A percentile compares a stretch with the other conserved stretches of the same genome.
Conservation (phyloP, 345 rosid genomes). For the Aethionema arabicum region DNA sequence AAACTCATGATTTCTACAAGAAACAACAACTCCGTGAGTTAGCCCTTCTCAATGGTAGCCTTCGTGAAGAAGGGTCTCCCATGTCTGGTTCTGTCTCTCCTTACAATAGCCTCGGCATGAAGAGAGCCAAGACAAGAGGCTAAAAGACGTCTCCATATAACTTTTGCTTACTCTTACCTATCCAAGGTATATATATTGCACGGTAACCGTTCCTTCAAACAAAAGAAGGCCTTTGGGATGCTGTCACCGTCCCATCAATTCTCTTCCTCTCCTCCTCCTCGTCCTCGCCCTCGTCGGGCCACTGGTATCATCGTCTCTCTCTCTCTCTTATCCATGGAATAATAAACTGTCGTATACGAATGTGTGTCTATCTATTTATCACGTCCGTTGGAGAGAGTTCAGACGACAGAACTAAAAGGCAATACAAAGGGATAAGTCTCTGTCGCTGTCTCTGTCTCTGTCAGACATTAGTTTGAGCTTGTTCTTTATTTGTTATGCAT, state of each 20-base stretch:
- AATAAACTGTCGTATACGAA: conserved; percentile 25
- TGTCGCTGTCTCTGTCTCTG: conserved; percentile 27
- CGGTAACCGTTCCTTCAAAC: conserved; percentile 29
- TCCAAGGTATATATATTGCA: conserved; percentile 33
- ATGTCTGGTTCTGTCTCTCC: conserved; percentile 96
- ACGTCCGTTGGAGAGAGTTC: conserved; percentile 24
- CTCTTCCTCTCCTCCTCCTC: not conserved
- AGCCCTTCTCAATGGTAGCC: conserved; percentile 93
- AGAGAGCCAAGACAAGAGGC: conserved; percentile 97
- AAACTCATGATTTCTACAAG: conserved; percentile 92
- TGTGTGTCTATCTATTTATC: conserved; percentile 31
- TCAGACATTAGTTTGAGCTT: conserved; percentile 31
- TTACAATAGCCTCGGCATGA: conserved; percentile 92
- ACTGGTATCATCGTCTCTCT: conserved; percentile 24
- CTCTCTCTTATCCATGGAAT: conserved; percentile 36
- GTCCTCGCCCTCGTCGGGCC: conserved; percentile 25
- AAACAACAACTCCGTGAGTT: conserved; percentile 96
- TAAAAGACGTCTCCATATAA: conserved; percentile 29
- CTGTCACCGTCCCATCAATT: conserved; percentile 28
- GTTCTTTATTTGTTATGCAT: conserved; percentile 16
- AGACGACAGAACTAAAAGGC: conserved; percentile 21
- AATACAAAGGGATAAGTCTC: conserved; percentile 23
- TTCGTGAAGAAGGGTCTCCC: conserved; percentile 94
- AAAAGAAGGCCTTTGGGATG: conserved; percentile 32
- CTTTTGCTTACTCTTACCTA: conserved; percentile 28